Evolutionary conservation across 1,139 yeast genomes (phyloP).

Genomic region (Magnusiomyces suaveolens): DNA sequence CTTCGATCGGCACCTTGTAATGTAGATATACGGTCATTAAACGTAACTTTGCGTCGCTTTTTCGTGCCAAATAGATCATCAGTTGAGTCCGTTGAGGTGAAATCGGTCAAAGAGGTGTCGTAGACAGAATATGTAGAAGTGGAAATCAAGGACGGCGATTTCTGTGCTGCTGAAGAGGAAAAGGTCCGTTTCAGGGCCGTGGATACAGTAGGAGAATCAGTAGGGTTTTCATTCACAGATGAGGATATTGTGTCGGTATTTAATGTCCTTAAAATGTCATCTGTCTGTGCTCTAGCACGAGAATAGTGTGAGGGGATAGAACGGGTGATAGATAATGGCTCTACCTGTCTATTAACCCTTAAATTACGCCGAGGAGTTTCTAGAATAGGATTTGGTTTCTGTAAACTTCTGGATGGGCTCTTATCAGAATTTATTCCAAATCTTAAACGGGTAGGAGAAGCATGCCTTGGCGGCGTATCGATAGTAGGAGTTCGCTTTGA

Average conservation of each 20-base stretch:
- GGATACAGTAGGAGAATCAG: neutral
- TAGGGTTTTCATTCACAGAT: neutral
- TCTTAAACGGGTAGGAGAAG: neutral
- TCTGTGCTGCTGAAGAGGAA: neutral
- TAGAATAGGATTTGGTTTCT: neutral
- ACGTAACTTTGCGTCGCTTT: slow-evolving; percentile 1
- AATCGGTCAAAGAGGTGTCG: neutral
- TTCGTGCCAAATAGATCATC: neutral
- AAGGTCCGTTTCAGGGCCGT: neutral
- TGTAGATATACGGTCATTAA: neutral
- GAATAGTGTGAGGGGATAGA: neutral
- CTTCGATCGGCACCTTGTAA: neutral
- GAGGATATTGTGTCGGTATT: neutral
- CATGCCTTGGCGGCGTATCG: neutral
- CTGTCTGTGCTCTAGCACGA: neutral
- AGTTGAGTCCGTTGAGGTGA: neutral
- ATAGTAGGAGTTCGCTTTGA: neutral
- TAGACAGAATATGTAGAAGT: neutral
- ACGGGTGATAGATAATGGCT: neutral
- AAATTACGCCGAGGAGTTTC: neutral
- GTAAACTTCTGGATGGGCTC: neutral
- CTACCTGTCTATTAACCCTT: neutral
- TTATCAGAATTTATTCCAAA: neutral
- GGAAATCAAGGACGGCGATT: neutral
- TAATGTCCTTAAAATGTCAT: neutral